Conservation (phyloP, 371 early-diverging fungal species). For the Batrachochytrium dendrobatidis region DNA sequence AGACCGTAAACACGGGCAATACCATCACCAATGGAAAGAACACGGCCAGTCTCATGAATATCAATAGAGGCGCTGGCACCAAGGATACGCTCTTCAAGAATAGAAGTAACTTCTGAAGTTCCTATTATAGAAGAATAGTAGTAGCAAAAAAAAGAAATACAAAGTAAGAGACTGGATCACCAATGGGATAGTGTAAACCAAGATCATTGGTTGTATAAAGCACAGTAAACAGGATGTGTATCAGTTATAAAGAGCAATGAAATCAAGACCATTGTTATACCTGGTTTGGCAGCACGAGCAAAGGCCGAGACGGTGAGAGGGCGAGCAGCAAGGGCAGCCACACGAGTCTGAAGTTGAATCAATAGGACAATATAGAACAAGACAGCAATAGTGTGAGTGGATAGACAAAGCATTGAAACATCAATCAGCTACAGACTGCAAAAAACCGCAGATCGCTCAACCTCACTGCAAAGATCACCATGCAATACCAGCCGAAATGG, state of each 20-base stretch:
- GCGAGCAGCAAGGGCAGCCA: constrained; percentile 7
- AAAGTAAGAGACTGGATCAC: not conserved
- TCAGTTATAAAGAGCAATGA: too few relatives aligned
- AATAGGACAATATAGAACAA: not conserved
- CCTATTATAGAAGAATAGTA: too few relatives aligned
- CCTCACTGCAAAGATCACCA: too few relatives aligned
- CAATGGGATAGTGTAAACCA: not conserved
- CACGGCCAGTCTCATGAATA: constrained; percentile 93
- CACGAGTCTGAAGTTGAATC: not conserved
- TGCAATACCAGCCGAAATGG: too few relatives aligned
- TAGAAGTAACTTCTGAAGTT: constrained; percentile 79
- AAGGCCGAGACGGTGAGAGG: constrained; percentile 9
- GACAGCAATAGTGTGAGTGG: not conserved
- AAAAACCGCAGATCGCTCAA: not conserved
- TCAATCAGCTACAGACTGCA: not conserved
- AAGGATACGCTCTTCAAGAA: constrained; percentile 86
- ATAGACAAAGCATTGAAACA: too few relatives aligned
- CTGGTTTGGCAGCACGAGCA: constrained; percentile 23
- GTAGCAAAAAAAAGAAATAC: not conserved
- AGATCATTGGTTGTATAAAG: not conserved
- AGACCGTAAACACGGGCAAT: constrained; percentile 97
- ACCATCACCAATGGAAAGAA: constrained; percentile 97
- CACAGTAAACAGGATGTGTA: not conserved
- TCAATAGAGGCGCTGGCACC: constrained; percentile 70
- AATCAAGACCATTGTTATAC: constrained; percentile 13